Evolutionary conservation across 2,329 filamentous ascomycete species (phyloP), one percentile per base, ranked within the genome.

Genomic region (Leptographium flavum): DNA sequence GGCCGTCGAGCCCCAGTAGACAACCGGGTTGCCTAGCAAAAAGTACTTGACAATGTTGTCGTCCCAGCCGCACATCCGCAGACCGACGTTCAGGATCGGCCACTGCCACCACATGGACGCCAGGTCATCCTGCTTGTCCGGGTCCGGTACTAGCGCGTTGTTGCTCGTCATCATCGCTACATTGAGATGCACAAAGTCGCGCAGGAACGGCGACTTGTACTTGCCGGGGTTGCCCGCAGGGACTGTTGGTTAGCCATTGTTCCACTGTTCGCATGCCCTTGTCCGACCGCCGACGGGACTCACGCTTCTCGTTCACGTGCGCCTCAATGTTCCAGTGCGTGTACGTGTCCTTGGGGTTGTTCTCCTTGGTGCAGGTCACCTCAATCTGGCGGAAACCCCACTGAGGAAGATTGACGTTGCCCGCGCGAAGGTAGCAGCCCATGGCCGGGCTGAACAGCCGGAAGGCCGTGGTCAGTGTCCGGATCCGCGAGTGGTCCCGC

Each of bases 321-420:
- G 86, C 82, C 69, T 98, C 92, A 30, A 98, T 82, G 65, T 98
- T 98, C 92, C 92, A 98, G 69, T 96, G 92, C 9, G 92, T 98
- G 64, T 94, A 96, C 35, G 87, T 77, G 62, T 98, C 92, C 45
- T 81, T 77, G 7, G 88, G 87, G 57, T 90, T 92, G 69, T 95
- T 94, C 55, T 83, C 77, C 70, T 94, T 95, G 54, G 82, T 80
- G 65, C 92, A 98, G 23, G 87, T 94, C 31, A 92, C 88, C 67
- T 98, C 92, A 53, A 98, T 96, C 67, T 98, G 92, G 70, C 96
- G 95, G 74, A 98, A 98, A 61, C 92, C 92, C 92, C 92, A 98
- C 61, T 96, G 92, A 43, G 92, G 92, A 52, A 98, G 73, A 65
- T 96, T 98, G 40, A 87, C 83, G 57, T 94, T 98, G 55, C 88